Evolutionary conservation across 208 protist species (phyloP), one percentile per base, ranked within the genome.

Genomic region (Leishmania amazonensis): DNA sequence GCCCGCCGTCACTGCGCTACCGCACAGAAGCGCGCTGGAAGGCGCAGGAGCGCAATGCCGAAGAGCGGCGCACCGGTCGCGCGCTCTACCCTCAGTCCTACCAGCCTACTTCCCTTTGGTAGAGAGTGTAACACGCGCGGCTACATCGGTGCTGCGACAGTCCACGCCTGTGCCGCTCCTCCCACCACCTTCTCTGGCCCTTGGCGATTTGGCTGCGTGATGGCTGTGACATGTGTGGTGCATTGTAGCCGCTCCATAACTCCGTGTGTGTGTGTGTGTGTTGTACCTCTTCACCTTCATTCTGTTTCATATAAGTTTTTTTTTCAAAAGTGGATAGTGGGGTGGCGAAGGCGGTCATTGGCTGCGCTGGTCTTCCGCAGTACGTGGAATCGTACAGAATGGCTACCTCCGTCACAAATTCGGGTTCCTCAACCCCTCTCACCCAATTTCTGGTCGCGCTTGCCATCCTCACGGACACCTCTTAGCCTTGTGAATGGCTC

Each of bases 41-140:
- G 62, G 76, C 81, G 19, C 83, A 91, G 74, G 90, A 92, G 76
- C 81, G 75, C 53, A 7, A 80, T 17, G 54, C 57, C 8, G 80
- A 86, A 54, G 68, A 87, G 78, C 87, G 90, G 13, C 88, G 86
- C 65, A 92, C 88, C 24, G 93, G 93, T n/a, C 86, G 86, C 42
- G 89, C 87, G 7, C 88, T 88, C 80, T 81, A 89, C 42, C 82
- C 77, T 6, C 89, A 91, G 65, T 84, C 87, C 31, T 87, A 94
- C 74, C 87, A 85, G 75, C 49, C 75, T 38, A 96, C 93, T 9
- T 81, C 90, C 17, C 85, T 95, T 13, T 96, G 93, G 93, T 96
- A 83, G 86, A 21, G 68, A 49, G 24, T 28, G 2, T 4, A 13
- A 11, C 31, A 45, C 68, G 42, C 42, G 68, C 42, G 42, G 28